Evolutionary conservation across 257 asterid genomes (phyloP).

Genomic region (Petunia axillaris): DNA sequence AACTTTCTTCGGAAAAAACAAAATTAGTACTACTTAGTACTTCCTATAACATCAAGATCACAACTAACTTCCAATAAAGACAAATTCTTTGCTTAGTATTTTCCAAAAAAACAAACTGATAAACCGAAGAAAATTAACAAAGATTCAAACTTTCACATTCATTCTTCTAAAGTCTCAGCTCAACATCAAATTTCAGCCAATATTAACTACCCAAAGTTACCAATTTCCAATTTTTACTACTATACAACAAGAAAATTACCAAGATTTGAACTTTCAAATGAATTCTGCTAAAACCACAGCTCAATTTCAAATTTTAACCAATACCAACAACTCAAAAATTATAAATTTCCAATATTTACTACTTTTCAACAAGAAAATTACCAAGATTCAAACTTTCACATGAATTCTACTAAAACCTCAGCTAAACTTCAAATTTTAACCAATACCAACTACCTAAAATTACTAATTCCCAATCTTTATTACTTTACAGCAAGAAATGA

Average conservation of each 20-base stretch:
- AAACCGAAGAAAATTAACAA: not conserved
- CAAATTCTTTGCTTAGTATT: not conserved
- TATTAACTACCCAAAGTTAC: not conserved
- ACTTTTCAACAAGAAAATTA: too few species aligned
- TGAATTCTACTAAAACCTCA: not conserved
- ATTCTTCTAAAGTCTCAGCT: constrained; percentile 1
- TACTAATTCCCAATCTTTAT: not conserved
- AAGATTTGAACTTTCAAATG: too few species aligned
- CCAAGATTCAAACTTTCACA: not conserved
- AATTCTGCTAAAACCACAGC: too few species aligned
- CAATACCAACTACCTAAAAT: not conserved
- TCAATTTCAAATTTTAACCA: too few species aligned
- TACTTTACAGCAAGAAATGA: not conserved
- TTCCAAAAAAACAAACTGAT: not conserved
- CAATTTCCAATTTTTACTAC: not conserved
- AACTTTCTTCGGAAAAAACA: not conserved
- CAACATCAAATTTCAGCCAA: not conserved
- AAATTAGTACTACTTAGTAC: not conserved
- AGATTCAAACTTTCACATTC: not conserved
- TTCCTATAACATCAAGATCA: constrained; percentile 14
- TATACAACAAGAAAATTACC: not conserved
- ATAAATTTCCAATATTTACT: too few species aligned
- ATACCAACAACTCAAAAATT: too few species aligned
- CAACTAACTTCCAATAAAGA: not conserved
- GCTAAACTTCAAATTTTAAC: not conserved